Evolutionary conservation across 106 monocot genomes (phyloP).

Genomic region (Dactylorhiza incarnata): DNA sequence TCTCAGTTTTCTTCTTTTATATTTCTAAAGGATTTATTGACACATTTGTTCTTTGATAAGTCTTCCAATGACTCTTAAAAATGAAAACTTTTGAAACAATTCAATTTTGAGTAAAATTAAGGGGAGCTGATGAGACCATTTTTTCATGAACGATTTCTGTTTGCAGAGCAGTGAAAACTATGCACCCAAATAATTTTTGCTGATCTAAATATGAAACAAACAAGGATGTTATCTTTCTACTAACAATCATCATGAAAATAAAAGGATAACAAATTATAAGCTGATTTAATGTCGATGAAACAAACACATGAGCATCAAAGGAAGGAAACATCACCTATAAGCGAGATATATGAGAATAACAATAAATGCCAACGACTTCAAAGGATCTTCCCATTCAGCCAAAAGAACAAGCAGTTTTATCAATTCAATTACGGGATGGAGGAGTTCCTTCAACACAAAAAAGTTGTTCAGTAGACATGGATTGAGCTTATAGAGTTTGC

Average conservation of each 20-base stretch:
- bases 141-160: not conserved
- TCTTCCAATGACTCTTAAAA: no score
- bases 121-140: no score
- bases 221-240: not conserved
- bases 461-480: not conserved
- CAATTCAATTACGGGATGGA: constrained; percentile 39
- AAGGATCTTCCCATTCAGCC: constrained; percentile 49
- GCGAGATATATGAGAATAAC: constrained; percentile 21
- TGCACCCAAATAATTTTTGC: no score
- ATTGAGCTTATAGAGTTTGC: not conserved
- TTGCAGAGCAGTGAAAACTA: not conserved
- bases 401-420: constrained; percentile 25
- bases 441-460: constrained; percentile 38
- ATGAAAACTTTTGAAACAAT: no score
- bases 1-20: no score
- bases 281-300: not conserved
- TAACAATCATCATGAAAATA: not conserved
- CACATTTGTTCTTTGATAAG: no score
- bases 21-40: no score
- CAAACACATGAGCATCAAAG: not conserved
- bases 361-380: constrained; percentile 39
- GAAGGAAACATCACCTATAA: constrained; percentile 26
- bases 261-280: not conserved
- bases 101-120: no score
- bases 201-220: not conserved